Evolutionary conservation across 1,284 basidiomycete genomes (phyloP), one percentile per base, ranked within the genome.

Genomic region (Sporisorium reilianum): DNA sequence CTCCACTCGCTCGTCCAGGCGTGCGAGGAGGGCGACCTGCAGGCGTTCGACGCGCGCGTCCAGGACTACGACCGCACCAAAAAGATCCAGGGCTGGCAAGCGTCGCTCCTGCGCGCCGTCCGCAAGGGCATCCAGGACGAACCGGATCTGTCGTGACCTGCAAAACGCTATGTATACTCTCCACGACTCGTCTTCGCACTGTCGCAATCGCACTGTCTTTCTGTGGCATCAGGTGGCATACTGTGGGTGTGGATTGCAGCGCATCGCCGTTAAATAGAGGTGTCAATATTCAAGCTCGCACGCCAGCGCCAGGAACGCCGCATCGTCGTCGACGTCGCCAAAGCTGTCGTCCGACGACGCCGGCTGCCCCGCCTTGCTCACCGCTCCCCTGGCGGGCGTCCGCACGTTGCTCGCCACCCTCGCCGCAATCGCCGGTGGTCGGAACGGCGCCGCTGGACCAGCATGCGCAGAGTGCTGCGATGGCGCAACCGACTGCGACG

Each of bases 31-130:
- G 82, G 82, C 26, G 83, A 84, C 49, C 41, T 82, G 2, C 66
- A 77, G 36, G 66, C 68, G 12, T 82, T 84, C 46, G 82, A 83
- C 51, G 58, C 55, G 26, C 45, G 69, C 20, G 80, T 84, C 6
- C 77, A 78, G 22, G 81, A 84, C n/a, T 84, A 80, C 65, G 83
- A 84, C 55, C 55, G 82, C 1, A 78, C 79, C 18, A 82, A 81
- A 51, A 79, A 78, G 41, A 68, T 84, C 42, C 70, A 72, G 11
- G 80, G 80, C 41, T 84, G 80, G 80, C 80, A 82, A 44, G 82
- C 83, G 3, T 79, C 65, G 9, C 62, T 84, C 22, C 64, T 84
- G 26, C 57, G 79, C 32, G 71, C 71, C 4, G 78, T 84, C 4
- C 60, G 82, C 18, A 82, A 82, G 50, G 76, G 70, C 16, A 58